Evolutionary conservation across 2,329 filamentous ascomycete species (phyloP), one percentile per base, ranked within the genome.

Genomic region (Beauveria sp.): DNA sequence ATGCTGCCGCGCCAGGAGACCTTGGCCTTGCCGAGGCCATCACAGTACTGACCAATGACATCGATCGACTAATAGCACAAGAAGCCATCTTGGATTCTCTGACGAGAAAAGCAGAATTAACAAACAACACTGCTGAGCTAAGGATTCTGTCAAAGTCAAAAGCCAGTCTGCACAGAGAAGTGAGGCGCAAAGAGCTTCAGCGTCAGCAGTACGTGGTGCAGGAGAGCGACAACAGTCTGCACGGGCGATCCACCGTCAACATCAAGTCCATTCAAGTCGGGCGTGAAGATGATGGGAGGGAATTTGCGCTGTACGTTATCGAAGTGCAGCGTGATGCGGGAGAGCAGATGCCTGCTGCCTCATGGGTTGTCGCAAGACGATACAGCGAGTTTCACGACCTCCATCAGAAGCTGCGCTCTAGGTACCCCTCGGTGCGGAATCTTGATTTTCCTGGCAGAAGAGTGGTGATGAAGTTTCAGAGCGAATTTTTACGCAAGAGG

Each of bases 341-440:
- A 18, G 93, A 98, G 70, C 91, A 96, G 73, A 96, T 98, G 89
- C 90, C 93, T 3, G 91, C 93, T n/a, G 93, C 93, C 0, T 90
- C 90, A 3, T 99, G 95, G 95, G 86, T 88, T 16, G 87, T 99
- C 49, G 90, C 91, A n/a, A 85, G 93, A 62, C 85, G 95, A 66
- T 99, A 99, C 72, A 96, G 92, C 76, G 93, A 98, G 74, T 99
- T 99, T 69, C 92, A 96, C 69, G 93, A 97, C 65, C 84, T 99
- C 20, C 91, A 99, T 71, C 95, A 97, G 71, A 89, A 88, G 61
- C 81, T 99, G 28, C 88, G 95, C 59, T 83, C 87, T 45, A 86
- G 89, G 64, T 99, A 97, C 69, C 87, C 92, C 0, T 93, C 91
- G 18, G 92, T 98, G 18, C 86, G 93, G 54, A 86, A 91, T 66